phyloP scores from a whole-genome alignment of 2,329 filamentous ascomycete species.

The Didymella lethalis region DNA sequence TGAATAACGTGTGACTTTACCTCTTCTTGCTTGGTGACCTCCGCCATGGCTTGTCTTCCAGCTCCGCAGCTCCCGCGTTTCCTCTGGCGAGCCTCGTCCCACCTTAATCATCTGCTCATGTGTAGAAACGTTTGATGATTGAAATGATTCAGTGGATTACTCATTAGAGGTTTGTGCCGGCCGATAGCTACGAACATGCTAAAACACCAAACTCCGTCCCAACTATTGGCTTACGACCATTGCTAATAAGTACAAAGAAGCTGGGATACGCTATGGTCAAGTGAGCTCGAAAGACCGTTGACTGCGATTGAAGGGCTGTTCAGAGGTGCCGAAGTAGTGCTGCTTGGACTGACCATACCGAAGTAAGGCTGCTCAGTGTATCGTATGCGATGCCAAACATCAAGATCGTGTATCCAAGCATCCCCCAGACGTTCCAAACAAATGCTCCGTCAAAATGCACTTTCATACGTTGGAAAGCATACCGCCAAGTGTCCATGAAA shows the following conservation, averaged over 20 bases:
- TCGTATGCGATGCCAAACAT: constrained; percentile 5
- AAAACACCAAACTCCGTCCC: neutral
- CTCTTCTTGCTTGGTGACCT: neutral
- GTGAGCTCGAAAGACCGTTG: neutral
- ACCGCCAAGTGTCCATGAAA: constrained; percentile 5
- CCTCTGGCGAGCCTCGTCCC: neutral
- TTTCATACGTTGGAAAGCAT: neutral
- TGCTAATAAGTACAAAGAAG: constrained; percentile 17
- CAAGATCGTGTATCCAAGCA: constrained; percentile 18
- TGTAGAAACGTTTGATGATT: neutral
- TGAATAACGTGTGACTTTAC: neutral
- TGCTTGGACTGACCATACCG: constrained; percentile 6
- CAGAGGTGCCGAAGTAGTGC: neutral
- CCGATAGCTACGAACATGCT: neutral
- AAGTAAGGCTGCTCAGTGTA: constrained; percentile 1
- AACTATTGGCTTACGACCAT: constrained; percentile 6
- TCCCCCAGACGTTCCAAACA: constrained; percentile 13
- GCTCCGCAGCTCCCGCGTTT: neutral
- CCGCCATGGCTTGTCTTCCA: neutral
- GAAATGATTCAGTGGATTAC: constrained; percentile 1
- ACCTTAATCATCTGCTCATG: neutral
- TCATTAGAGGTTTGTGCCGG: constrained; percentile 4
- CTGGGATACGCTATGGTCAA: neutral
- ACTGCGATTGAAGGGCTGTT: neutral
- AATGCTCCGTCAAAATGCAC: neutral